Evolutionary conservation across 257 asterid genomes (phyloP).

Genomic region (Vinca minor): DNA sequence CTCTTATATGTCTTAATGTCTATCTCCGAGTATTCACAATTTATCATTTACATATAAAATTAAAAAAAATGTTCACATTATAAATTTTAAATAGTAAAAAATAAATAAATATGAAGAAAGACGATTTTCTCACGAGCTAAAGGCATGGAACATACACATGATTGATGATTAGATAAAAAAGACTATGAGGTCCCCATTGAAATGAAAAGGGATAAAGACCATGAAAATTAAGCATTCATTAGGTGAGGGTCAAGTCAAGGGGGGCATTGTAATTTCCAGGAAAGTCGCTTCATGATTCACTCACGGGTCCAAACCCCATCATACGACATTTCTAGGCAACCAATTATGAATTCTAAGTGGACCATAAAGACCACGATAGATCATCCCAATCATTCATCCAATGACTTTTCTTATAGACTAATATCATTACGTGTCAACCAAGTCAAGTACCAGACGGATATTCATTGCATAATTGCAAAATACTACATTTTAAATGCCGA

Average conservation of each 20-base stretch:
- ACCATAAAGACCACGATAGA: constrained; percentile 18
- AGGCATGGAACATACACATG: background rate
- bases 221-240: too few species aligned
- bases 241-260: background rate
- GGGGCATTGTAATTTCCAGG: constrained; percentile 16
- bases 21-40: too few species aligned
- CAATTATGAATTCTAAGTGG: constrained; percentile 20
- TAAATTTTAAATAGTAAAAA: too few species aligned
- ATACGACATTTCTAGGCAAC: constrained; percentile 15
- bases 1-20: too few species aligned
- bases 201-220: too few species aligned
- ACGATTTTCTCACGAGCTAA: too few species aligned
- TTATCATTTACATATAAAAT: too few species aligned
- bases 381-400: constrained; percentile 32
- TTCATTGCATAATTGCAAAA: too few species aligned
- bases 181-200: too few species aligned
- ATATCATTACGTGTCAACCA: constrained; percentile 35
- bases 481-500: too few species aligned
- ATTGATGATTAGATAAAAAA: constrained; percentile 8
- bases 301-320: constrained; percentile 9
- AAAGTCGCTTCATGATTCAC: constrained; percentile 19
- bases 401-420: constrained; percentile 29
- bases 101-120: too few species aligned
- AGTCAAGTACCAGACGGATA: constrained; percentile 17
- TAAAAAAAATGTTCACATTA: too few species aligned